Evolutionary conservation across 2,329 filamentous ascomycete species (phyloP), one percentile per base, ranked within the genome.

Genomic region (Fusarium heterosporum): DNA sequence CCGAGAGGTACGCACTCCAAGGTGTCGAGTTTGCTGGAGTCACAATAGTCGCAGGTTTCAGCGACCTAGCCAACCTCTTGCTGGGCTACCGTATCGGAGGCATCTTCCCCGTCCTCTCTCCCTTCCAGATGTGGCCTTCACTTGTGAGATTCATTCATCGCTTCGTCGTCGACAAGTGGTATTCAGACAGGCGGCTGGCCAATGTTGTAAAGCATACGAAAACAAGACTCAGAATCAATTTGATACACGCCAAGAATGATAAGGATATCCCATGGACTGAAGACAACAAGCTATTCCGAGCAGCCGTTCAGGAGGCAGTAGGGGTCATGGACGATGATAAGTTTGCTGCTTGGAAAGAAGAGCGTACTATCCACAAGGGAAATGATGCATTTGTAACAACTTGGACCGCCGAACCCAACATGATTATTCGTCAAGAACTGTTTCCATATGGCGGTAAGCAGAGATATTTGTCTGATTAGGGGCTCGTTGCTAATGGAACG

Each of bases 211-310:
- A 76, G 39, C 76, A 78, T 66, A 89, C 84, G 41, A 84, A 79
- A 64, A 82, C 67, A 62, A 81, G 81, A 73, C 65, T 96, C 11
- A 84, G 89, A 22, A 79, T 97, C 19, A 89, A 86, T 41, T 80
- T 97, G 40, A 80, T 98, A 4, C 95, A 97, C 72, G 92, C 93
- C 16, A 84, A 85, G 53, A 87, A 97, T 73, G 95, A 98, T 75
- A 81, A 82, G 59, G 93, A 97, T 70, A 97, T 98, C 61, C 89
- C 92, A 0, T 95, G 88, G 80, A 84, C 81, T 2, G 89, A 93
- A 73, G 88, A 89, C 41, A 85, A 90, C 69, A 83, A 81, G 67
- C 78, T 92, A 2, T 93, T 92, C 74, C 80, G 80, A 29, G 83
- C 85, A 1, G 86, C 89, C 1, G 85, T 85, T 3, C 83, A 83